Evolutionary conservation across 192 early-diverging fungal species (phyloP).

Genomic region (Tieghemiomyces parasiticus): DNA sequence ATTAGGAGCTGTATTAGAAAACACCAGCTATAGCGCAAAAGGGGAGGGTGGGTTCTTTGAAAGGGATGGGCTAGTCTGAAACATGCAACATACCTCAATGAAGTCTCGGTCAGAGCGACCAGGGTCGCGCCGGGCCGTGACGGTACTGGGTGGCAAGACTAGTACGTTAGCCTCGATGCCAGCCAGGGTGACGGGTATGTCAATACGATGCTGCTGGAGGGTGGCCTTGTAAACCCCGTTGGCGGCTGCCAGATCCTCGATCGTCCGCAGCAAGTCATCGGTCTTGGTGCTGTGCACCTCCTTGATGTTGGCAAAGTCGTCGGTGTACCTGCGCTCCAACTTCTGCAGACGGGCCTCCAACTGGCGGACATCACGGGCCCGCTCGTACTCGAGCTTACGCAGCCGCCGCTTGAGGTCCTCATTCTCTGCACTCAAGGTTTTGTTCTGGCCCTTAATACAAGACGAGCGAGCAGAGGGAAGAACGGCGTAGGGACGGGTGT

Average conservation of each 20-base stretch:
- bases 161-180: not conserved
- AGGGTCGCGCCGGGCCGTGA: too few species aligned
- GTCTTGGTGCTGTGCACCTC: constrained; percentile 1
- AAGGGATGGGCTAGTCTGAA: too few species aligned
- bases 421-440: not conserved
- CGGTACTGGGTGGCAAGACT: too few species aligned
- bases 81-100: not conserved
- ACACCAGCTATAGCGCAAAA: too few species aligned
- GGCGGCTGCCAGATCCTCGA: not conserved
- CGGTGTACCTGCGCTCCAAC: not conserved
- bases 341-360: not conserved
- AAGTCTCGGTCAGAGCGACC: constrained; percentile 1
- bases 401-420: constrained; percentile 4
- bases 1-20: too few species aligned
- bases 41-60: too few species aligned
- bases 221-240: not conserved
- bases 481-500: too few species aligned
- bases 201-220: not conserved
- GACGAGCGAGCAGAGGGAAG: too few species aligned
- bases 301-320: constrained; percentile 7
- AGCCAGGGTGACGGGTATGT: not conserved
- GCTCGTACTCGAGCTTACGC: constrained; percentile 5
- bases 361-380: not conserved
- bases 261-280: not conserved
- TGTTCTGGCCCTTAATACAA: constrained; percentile 3